Evolutionary conservation across 2,329 filamentous ascomycete genomes (phyloP), one percentile per base, ranked within the genome.

Genomic region (Talaromyces sp.): DNA sequence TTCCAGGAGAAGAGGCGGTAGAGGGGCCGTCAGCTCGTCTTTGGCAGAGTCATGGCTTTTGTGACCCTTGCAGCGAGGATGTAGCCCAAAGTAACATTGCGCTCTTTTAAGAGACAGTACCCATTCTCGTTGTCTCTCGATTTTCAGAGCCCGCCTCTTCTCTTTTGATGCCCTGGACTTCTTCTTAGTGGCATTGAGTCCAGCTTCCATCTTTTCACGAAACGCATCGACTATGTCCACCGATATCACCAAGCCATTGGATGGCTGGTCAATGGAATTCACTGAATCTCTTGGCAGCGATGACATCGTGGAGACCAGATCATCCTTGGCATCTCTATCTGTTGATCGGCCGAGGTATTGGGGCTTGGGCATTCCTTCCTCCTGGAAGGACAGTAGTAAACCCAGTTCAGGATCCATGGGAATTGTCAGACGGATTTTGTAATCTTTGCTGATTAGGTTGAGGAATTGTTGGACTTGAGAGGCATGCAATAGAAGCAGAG

Each of bases 11-110:
- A 88, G 72, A 2, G 71, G 74, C 7, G 77, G 64, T 6, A 70
- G 70, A 59, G 71, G 66, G 54, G 72, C 71, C 68, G 60, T 71
- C 65, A 56, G 72, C 70, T 36, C 71, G 65, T 45, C 73, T 68
- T 65, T 72, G 25, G 22, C 22, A 70, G 71, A 71, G 34, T 15
- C 25, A 27, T 29, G 22, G 13, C 13, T 51, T 17, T 4, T 51
- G 47, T 8, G 6, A 27, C 22, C 25, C 47, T 17, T 15, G n/a
- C 71, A 68, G 51, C 72, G 69, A 4, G 81, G 76, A n/a, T 85
- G 84, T 29, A 96, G 79, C 3, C 91, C 91, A 1, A 96, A 83
- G 71, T 91, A 91, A 61, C 86, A 81, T 73, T 93, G 89, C 7
- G 86, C 81, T 54, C 89, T 84, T 69, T 87, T 86, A 68, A 91